Percentiles rank a stretch among this genome's conserved stretches.
phyloP scores from a whole-genome alignment of 2,329 filamentous ascomycete species.

The Atkinsonella texensis region DNA sequence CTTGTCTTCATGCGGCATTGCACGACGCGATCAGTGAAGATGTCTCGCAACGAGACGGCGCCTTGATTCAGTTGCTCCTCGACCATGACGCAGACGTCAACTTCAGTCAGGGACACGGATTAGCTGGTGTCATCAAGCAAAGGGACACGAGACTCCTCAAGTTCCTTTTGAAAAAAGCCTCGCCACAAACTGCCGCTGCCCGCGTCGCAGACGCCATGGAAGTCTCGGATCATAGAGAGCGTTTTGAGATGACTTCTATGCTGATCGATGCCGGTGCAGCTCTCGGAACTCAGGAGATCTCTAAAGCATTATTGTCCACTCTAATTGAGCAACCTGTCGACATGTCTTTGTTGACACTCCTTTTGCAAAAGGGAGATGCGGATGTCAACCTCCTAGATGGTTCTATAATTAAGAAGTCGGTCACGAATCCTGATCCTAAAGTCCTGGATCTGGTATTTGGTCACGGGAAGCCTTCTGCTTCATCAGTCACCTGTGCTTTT shows the following conservation, averaged over 20 bases:
- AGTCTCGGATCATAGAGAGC: conserved; percentile 26
- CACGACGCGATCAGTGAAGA: conserved; percentile 40
- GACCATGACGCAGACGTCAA: conserved; percentile 41
- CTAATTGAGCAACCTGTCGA: conserved; percentile 36
- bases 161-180: conserved; percentile 32
- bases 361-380: conserved; percentile 39
- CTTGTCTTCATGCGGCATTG: conserved; percentile 35
- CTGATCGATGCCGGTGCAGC: conserved; percentile 34
- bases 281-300: conserved; percentile 29
- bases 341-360: conserved; percentile 32
- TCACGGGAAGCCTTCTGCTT: conserved; percentile 30
- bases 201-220: conserved; percentile 37
- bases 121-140: conserved; percentile 35
- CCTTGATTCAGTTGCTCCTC: conserved; percentile 39
- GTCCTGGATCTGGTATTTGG: conserved; percentile 36
- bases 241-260: conserved; percentile 34
- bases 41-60: conserved; percentile 34
- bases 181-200: conserved; percentile 33
- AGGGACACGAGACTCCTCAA: conserved; percentile 34
- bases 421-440: conserved; percentile 31
- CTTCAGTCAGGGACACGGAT: conserved; percentile 36
- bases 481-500: conserved; percentile 32
- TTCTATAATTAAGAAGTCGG: conserved; percentile 28
- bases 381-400: conserved; percentile 40
- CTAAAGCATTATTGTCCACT: conserved; percentile 28